Evolutionary conservation across 2,329 filamentous ascomycete species (phyloP), one percentile per base, ranked within the genome.

Genomic region (Aureobasidium sp.): DNA sequence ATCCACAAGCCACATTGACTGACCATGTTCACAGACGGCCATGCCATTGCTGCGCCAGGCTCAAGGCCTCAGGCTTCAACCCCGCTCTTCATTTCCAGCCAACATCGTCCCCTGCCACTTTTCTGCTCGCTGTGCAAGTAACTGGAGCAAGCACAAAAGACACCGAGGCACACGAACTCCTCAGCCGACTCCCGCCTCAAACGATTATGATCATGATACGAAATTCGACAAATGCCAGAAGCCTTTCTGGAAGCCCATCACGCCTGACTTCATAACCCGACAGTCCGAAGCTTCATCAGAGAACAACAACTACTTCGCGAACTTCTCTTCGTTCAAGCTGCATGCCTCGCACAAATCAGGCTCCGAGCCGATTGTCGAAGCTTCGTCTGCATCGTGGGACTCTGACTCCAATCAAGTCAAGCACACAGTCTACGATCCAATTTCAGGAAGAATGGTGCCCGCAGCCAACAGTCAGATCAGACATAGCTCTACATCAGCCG

Each of bases 171-270:
- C 14, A 8, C 37, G 25, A 22, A 29, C 6, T n/a, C 35, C 2
- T 22, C 27, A 22, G 24, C 24, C 22, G 16, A 39, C 19, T 5
- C 25, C 21, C 48, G 17, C n/a, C n/a, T n/a, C n/a, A n/a, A n/a
- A n/a, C n/a, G n/a, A n/a, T 22, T 61, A 67, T 16, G 68, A 74
- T 51, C 71, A 72, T 10, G 74, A 74, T 50, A 63, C 67, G 49
- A 65, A 74, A 27, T 74, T 74, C 52, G 72, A 71, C 2, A 68
- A 68, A 65, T 22, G 64, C 4, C 64, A 65, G 54, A 62, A 65
- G 55, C 63, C 62, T 2, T 68, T 67, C 58, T 68, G 65, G 66
- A 61, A 45, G 42, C 59, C 60, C 8, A 37, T 52, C 16, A 29
- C 35, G 16, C 49, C 53, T 6, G 44, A 41, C 29, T 53, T 53